Base-by-base conservation (phyloP, 805 yeast genomes). In the Barnettozyma californica region DNA sequence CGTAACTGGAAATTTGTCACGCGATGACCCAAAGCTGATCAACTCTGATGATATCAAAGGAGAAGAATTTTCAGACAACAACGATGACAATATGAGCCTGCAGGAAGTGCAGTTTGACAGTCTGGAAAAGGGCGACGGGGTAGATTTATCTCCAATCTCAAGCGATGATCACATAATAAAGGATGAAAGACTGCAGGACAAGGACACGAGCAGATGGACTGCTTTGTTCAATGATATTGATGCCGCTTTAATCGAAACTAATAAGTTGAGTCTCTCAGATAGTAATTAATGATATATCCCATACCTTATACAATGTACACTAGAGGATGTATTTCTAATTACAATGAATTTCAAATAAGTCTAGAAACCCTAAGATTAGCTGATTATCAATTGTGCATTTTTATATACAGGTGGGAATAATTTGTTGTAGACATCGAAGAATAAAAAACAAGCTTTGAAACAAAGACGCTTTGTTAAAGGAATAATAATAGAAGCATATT, bases 171-270 rank as follows among this genome's bases (percentile, higher is more conserved):
- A 37, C 5, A 37, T 27, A 3, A 18, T 21, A n/a, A 21, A 37
- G 41, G 14, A 37, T 20, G 9, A 9, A 6, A 41, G 19, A 8
- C 18, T 19, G 2, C 35, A 40, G 20, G 16, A 3, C 13, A 16
- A 23, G 33, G 16, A 40, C 11, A 26, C 25, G 16, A 40, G 9
- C 33, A 40, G 57, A 14, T 60, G 64, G 64, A 57, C 58, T 39
- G 42, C 34, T 9, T 35, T 60, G 19, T 51, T 60, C 44, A 46
- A 52, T 31, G 62, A 58, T 31, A 57, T 60, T 37, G 60, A 60
- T 23, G 47, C 48, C 13, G 64, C 62, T 1, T n/a, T 58, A 33
- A 39, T 44, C 36, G 59, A 55, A 27, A 53, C 55, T 13, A 35
- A 13, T 29, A 5, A 16, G n/a, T 16, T 13, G 33, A 14, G 3